Percentiles rank a stretch among this genome's conserved stretches.
Conservation (phyloP, 345 rosid genomes). For the Hibiscus trionum region DNA sequence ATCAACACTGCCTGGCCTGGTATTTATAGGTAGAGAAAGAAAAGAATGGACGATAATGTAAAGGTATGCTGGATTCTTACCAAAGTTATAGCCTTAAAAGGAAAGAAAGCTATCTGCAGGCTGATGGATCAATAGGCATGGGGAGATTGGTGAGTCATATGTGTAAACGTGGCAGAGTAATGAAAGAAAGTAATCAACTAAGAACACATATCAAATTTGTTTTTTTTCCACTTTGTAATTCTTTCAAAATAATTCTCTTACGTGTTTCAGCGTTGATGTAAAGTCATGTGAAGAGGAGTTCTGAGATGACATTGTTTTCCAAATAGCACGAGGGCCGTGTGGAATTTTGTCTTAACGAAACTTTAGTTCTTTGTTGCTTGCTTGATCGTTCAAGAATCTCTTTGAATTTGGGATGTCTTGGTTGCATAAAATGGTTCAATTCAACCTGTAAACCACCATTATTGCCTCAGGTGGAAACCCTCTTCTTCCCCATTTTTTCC, state of each 20-base stretch:
- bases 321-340: not conserved
- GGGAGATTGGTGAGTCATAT: too few species aligned
- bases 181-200: too few species aligned
- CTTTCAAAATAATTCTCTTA: too few species aligned
- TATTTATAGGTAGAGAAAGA: not conserved
- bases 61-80: too few species aligned
- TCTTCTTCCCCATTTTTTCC: too few species aligned
- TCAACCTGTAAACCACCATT: not conserved
- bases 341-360: not conserved
- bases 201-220: too few species aligned
- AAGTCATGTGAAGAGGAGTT: not conserved
- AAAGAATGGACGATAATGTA: not conserved
- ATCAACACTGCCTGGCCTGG: not conserved
- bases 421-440: not conserved
- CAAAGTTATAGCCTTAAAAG: too few species aligned
- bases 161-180: too few species aligned
- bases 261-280: too few species aligned
- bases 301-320: not conserved
- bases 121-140: too few species aligned
- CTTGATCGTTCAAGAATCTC: not conserved
- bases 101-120: too few species aligned
- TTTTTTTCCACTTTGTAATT: too few species aligned
- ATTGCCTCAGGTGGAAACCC: not conserved
- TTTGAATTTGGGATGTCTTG: not conserved
- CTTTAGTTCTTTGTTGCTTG: not conserved